phyloP scores from a whole-genome alignment of 805 yeast species.

The Pichia scutulata region DNA sequence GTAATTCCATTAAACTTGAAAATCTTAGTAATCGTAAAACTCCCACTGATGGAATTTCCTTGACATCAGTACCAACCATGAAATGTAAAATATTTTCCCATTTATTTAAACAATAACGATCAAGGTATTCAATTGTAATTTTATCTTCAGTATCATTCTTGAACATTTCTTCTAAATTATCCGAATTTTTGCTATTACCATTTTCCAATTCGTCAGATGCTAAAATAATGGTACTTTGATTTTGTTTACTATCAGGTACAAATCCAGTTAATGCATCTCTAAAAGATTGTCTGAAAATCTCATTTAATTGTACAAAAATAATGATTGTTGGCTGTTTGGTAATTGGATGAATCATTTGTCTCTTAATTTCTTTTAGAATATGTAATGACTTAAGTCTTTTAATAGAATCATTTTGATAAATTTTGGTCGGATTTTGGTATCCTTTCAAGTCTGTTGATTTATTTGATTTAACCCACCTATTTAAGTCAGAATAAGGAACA shows the following conservation, averaged over 20 bases:
- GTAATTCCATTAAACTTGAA: constrained; percentile 83
- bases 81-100: constrained; percentile 96
- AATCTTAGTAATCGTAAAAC: constrained; percentile 69
- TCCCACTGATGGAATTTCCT: constrained; percentile 62
- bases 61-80: constrained; percentile 89
- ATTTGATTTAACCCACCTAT: constrained; percentile 51
- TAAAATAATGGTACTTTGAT: background rate
- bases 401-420: constrained; percentile 66
- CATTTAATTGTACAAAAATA: constrained; percentile 46
- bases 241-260: constrained; percentile 28
- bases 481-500: constrained; percentile 57
- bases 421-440: constrained; percentile 29
- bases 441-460: constrained; percentile 4
- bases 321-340: constrained; percentile 27
- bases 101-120: constrained; percentile 70
- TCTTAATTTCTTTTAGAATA: constrained; percentile 51
- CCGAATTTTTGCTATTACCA: background rate
- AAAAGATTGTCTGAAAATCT: constrained; percentile 67
- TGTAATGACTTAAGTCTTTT: constrained; percentile 71
- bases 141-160: constrained; percentile 54
- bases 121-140: constrained; percentile 61
- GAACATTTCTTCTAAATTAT: constrained; percentile 28
- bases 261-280: constrained; percentile 76
- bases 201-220: constrained; percentile 4
- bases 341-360: constrained; percentile 28